Base-by-base conservation (phyloP, 192 early-diverging fungal species). In the Coemansia sp. region DNA sequence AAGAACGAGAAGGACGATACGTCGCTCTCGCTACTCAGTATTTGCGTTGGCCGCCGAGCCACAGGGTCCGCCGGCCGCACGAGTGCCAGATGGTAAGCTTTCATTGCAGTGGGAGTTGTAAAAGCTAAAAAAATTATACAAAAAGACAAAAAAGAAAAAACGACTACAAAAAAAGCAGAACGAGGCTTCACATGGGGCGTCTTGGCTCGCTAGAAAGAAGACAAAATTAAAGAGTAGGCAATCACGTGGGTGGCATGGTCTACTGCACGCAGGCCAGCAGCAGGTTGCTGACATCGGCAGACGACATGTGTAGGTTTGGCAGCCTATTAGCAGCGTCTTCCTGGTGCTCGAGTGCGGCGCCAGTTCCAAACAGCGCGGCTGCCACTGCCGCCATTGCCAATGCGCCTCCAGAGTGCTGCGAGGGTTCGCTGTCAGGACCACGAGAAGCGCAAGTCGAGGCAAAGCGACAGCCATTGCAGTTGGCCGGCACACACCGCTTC, bases 1-100 rank as follows among this genome's bases (percentile, higher is more conserved):
- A 97, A 96, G 82, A 88, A 94, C 43, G 90, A 87, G 73, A 94
- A 96, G 53, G 86, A 85, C 42, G 87, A 73, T 23, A 97, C 73
- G 65, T 97, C 91, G 43, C 82, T 88, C 62, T 87, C 88, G 10
- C 85, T 72, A 13, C 86, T 82, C 59, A 93, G 71, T 28, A 88
- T 69, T 48, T 70, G 61, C 24, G 69, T 60, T 26, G 61, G 24
- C 60, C 34, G 18, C 28, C 65, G 62, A 18, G 55, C 37, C 2
- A 53, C 62, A 33, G 40, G 39, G 35, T 71, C 75, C 11, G 53
- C 40, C 28, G 67, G 67, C 36, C 78, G 56, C 33, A 80, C 60
- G 14, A 80, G 62, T 26, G 78, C 69, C 38, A 80, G 39, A 66
- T 75, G 69, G 39, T 60, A 75, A 7, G 71, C 38, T 39, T 71